Evolutionary conservation across 352 stramenopile species (phyloP).

Genomic region (Phytophthora macrochlamydospora): DNA sequence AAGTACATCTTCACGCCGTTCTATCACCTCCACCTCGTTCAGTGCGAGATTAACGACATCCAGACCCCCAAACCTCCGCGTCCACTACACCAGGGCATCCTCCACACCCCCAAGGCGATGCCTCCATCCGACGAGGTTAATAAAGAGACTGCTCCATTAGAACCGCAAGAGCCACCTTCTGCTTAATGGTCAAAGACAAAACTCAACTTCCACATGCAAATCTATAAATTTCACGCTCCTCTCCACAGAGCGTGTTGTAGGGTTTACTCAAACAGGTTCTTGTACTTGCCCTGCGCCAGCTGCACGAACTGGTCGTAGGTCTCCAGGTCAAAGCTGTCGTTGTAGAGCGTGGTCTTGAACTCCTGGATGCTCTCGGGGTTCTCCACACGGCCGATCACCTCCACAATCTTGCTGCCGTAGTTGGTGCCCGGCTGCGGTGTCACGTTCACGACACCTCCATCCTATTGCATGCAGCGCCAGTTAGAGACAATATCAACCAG

Average conservation of each 20-base stretch:
- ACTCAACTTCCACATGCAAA: constrained; percentile 11
- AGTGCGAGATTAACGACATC: constrained; percentile 50
- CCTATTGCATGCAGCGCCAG: constrained; percentile 35
- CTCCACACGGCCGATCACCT: constrained; percentile 82
- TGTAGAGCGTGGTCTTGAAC: constrained; percentile 87
- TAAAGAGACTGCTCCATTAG: constrained; percentile 6
- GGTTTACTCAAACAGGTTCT: constrained; percentile 67
- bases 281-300: constrained; percentile 76
- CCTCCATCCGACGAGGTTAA: constrained; percentile 2
- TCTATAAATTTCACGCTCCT: constrained; percentile 36
- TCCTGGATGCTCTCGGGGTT: constrained; percentile 78
- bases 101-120: constrained; percentile 28
- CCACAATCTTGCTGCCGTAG: constrained; percentile 86
- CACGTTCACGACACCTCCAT: constrained; percentile 82
- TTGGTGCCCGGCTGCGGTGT: constrained; percentile 72
- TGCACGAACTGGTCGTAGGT: constrained; percentile 87
- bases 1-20: constrained; percentile 81
- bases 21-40: constrained; percentile 54
- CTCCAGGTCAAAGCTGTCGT: constrained; percentile 80
- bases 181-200: constrained; percentile 10
- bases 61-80: constrained; percentile 41
- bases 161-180: constrained; percentile 1
- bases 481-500: constrained; percentile 1
- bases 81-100: constrained; percentile 45
- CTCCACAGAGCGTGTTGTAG: neutral